Base-by-base conservation (phyloP, 1,284 basidiomycete genomes). In the Ustilago hordei region DNA sequence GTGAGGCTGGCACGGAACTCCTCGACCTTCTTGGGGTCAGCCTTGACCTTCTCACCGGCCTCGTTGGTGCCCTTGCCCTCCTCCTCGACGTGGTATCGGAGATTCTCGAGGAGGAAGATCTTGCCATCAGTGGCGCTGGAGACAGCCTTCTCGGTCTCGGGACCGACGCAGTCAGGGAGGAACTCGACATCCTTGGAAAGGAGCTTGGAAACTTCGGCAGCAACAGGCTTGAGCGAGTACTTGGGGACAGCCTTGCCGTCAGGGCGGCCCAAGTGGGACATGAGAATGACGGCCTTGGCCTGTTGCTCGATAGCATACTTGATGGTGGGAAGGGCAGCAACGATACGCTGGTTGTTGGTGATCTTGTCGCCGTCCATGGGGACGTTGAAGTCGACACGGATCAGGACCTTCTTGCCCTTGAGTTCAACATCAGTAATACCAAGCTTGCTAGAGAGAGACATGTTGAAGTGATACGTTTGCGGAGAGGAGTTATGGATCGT, bases 71-170 rank as follows among this genome's bases (percentile, higher is more conserved):
- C 90, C 64, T 93, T 94, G 53, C 95, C 96, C 88, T 99, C 96
- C 88, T 99, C 96, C 87, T 98, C 96, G 78, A 95, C 93, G 88
- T 98, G 95, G 91, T 98, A 99, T 70, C 97, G 93, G 71, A 99
- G 89, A 89, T 99, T 99, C 89, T 99, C 96, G 83, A 99, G 91
- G 60, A 99, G 90, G 88, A 98, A 92, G 64, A 99, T 89, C 78
- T 95, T 89, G 52, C 95, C 95, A 34, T 89, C 85, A 43, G 90
- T 86, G 7, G 93, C 93, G 35, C 87, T 88, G 76, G 91, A 89
- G 79, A 98, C 93, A 60, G 91, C 88, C 84, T 88, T 81, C 87
- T 97, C 94, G 81, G 93, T 91, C 34, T 94, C 91, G 58, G 91
- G 87, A 38, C 96, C 95, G 63, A 98, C 93, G 86, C 91, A 95